These are phyloP conservation scores for Sporothrix variecibatus DNA, from an alignment of 2,329 filamentous ascomycete species.

Conservation along the genomic window DNA sequence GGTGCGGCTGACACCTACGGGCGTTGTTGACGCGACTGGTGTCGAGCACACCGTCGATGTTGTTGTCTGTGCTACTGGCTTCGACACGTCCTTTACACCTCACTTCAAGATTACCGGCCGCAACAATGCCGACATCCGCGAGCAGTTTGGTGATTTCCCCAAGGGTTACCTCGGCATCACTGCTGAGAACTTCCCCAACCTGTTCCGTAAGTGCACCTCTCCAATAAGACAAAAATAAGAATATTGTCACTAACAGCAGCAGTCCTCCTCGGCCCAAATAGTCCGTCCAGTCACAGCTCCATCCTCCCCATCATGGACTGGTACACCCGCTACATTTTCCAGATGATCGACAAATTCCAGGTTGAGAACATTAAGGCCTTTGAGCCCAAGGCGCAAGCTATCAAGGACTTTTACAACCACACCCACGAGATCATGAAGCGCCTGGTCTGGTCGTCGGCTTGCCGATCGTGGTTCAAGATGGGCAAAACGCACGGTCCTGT, in stretches of 20 bases:
- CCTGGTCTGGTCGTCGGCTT: constrained; percentile 51
- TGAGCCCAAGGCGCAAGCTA: constrained; percentile 26
- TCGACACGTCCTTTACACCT: not conserved
- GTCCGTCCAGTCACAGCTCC: not conserved
- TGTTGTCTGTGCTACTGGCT: not conserved
- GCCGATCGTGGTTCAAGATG: constrained; percentile 55
- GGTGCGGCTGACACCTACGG: not conserved
- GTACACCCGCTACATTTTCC: constrained; percentile 10
- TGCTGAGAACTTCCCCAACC: not conserved
- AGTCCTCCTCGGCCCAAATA: not conserved
- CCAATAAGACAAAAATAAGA: too few species aligned
- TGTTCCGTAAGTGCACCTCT: not conserved
- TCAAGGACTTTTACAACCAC: constrained; percentile 53
- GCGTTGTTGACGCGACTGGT: not conserved
- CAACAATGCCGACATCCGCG: not conserved
- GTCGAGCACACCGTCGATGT: not conserved
- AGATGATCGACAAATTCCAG: constrained; percentile 30
- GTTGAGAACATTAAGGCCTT: constrained; percentile 37
- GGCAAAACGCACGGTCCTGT: constrained; percentile 48
- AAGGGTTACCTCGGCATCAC: not conserved
- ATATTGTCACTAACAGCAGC: not conserved
- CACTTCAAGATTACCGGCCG: not conserved
- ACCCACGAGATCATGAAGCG: constrained; percentile 52
- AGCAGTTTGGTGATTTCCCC: not conserved
- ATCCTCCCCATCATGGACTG: constrained; percentile 11